Percentiles rank a stretch among this genome's conserved stretches.
Conservation (phyloP, 2,329 filamentous ascomycete species). For the Zymoseptoria brevis region DNA sequence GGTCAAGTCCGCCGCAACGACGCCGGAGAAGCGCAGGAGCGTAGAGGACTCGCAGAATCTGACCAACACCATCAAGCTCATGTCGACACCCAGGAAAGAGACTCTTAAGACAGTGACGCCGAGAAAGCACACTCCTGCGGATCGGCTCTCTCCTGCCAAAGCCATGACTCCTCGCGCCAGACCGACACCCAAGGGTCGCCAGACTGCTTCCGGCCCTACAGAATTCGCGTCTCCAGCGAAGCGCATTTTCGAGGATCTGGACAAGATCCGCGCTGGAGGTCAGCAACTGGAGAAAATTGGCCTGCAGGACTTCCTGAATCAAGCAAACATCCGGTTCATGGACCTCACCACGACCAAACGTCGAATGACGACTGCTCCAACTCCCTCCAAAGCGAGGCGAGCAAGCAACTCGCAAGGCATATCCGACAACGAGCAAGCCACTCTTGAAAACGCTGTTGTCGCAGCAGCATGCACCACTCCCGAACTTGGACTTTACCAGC, state of each 20-base stretch:
- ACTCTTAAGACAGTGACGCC: slow-evolving; percentile 34
- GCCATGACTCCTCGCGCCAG: slow-evolving; percentile 30
- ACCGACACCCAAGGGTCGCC: slow-evolving; percentile 25
- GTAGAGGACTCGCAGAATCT: slow-evolving; percentile 20
- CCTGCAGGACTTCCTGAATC: slow-evolving; percentile 83
- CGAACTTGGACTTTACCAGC: slow-evolving; percentile 89
- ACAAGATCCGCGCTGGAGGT: slow-evolving; percentile 11
- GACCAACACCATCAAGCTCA: slow-evolving; percentile 39
- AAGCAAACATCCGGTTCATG: slow-evolving; percentile 98
- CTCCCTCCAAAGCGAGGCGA: slow-evolving; percentile 26
- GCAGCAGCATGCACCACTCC: slow-evolving; percentile 86
- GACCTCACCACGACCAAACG: slow-evolving; percentile 94
- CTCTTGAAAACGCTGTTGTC: slow-evolving; percentile 69
- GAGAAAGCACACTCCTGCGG: slow-evolving; percentile 29
- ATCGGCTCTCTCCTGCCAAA: slow-evolving; percentile 36
- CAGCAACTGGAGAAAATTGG: slow-evolving; percentile 39
- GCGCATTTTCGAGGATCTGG: slow-evolving; percentile 24
- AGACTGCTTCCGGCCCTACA: slow-evolving; percentile 1
- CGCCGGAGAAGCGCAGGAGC: slow-evolving; percentile 14
- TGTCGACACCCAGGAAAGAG: slow-evolving; percentile 44
- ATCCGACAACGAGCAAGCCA: slow-evolving; percentile 19
- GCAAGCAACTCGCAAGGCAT: slow-evolving; percentile 27
- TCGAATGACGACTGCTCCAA: slow-evolving; percentile 66
- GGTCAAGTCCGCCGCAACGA: slow-evolving; percentile 3
- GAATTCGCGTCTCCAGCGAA: slow-evolving; percentile 18